Evolutionary conservation across 805 yeast genomes (phyloP), one percentile per base, ranked within the genome.

Genomic region (Brettanomyces anomalus): DNA sequence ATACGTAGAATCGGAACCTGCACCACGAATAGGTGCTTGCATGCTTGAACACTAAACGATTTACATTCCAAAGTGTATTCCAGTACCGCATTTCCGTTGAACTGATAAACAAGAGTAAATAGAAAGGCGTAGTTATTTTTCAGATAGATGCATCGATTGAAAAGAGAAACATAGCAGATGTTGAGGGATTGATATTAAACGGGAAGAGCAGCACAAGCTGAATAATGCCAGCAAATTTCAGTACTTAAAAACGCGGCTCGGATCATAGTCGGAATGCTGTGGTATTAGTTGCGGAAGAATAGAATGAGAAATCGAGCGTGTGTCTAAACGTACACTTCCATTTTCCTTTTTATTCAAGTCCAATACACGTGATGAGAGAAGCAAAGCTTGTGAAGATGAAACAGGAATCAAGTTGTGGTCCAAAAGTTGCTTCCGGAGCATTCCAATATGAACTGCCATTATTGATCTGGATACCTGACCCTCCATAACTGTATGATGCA

Each of bases 391-490:
- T 7, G 42, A n/a, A 2, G 54, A 30, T 4, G 47, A 39, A 8
- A 43, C 35, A 5, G 56, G 56, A 20, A 39, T 40, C 5, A 46
- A n/a, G 3, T 46, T 51, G 5, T 33, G 45, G n/a, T 49, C 49
- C 5, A 43, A 8, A 19, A 52, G 38, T 31, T 52, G 56, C 33
- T 47, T 46, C 20, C 42, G 49, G 8, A 52, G 32, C 38, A 51
- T 40, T 2, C 49, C 56, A 16, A 52, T 51, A 35, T 52, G 56
- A 7, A 52, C 43, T 5, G 55, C 55, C 56, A 52, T 52, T 1
- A 51, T 45, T 0, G 55, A 44, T 20, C 49, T 53, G 10, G 56
- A 49, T 6, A 51, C 49, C 33, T 52, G 54, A 26, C 43, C 46
- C 21, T 48, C 51, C 15, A 51, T 50, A n/a, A 48, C 42, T n/a